A percentile compares a stretch with the other conserved stretches of the same genome.
These are phyloP conservation scores for Ustilago nuda DNA, from an alignment of 1,284 basidiomycete species.

Conservation along the genomic window DNA sequence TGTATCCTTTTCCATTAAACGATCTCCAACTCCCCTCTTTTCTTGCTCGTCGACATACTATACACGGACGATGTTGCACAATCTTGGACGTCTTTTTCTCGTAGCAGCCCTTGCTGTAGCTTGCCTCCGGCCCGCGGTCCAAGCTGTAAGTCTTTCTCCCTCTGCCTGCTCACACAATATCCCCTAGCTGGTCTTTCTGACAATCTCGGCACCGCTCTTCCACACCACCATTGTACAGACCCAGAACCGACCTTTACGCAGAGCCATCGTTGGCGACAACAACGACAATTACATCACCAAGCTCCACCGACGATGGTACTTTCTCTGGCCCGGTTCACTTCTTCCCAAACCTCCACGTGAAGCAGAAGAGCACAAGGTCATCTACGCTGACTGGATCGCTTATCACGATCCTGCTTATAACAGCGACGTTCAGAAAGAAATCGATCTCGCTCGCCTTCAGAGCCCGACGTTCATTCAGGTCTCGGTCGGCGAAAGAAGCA, in stretches of 20 bases:
- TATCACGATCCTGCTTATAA: not conserved
- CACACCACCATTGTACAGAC: not conserved
- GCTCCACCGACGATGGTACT: conserved; percentile 12
- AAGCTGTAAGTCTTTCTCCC: conserved; percentile 22
- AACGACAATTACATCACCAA: not conserved
- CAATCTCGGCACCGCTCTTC: not conserved
- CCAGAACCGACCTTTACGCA: not conserved
- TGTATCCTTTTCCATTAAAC: too few relatives aligned
- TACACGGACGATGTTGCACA: conserved; percentile 5
- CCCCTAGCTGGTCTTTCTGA: not conserved
- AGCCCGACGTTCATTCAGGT: not conserved
- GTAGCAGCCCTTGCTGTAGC: conserved; percentile 7
- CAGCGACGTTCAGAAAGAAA: not conserved
- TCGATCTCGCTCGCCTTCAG: not conserved
- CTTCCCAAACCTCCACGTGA: not conserved
- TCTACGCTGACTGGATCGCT: not conserved
- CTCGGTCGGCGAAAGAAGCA: not conserved
- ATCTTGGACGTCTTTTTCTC: conserved; percentile 6
- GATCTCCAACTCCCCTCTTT: not conserved
- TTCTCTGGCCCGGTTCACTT: conserved; percentile 10
- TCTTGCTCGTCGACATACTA: not conserved
- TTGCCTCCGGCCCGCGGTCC: conserved; percentile 11
- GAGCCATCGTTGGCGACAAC: not conserved
- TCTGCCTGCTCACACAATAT: not conserved
- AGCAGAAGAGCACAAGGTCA: not conserved